phyloP scores from a whole-genome alignment of 2,329 filamentous ascomycete species.

The Botrytis aclada region DNA sequence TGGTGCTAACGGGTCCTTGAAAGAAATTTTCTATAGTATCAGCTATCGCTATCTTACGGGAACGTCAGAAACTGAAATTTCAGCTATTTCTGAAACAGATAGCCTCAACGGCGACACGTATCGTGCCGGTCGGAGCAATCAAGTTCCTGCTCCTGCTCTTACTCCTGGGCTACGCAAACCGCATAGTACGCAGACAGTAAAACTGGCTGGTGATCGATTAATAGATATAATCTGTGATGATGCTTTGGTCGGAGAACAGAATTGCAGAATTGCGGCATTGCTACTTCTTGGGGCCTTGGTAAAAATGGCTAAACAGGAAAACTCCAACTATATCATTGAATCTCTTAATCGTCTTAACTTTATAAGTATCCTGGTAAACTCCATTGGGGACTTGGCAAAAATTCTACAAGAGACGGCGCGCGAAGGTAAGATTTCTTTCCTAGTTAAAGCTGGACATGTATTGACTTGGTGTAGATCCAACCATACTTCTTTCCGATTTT shows the following conservation, averaged over 20 bases:
- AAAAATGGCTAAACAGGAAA: slow-evolving; percentile 67
- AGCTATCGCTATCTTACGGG: slow-evolving; percentile 81
- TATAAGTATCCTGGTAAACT: slow-evolving; percentile 84
- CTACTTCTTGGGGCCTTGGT: slow-evolving; percentile 79
- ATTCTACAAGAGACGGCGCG: slow-evolving; percentile 63
- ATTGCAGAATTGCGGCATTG: slow-evolving; percentile 80
- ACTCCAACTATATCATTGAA: slow-evolving; percentile 73
- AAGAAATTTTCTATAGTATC: slow-evolving; percentile 87
- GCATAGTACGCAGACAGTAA: slow-evolving; percentile 66
- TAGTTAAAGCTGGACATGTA: slow-evolving; percentile 1
- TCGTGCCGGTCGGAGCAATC: background rate
- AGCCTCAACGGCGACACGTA: background rate
- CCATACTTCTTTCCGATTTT: slow-evolving; percentile 44
- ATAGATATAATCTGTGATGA: slow-evolving; percentile 90
- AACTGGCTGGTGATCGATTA: slow-evolving; percentile 75
- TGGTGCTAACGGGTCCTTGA: slow-evolving; percentile 65
- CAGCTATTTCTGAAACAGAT: slow-evolving; percentile 37
- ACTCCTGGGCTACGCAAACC: slow-evolving; percentile 46
- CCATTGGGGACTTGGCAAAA: slow-evolving; percentile 70
- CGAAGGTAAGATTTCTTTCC: slow-evolving; percentile 47
- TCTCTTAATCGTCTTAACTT: slow-evolving; percentile 84
- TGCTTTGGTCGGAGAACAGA: slow-evolving; percentile 77
- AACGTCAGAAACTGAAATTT: slow-evolving; percentile 52
- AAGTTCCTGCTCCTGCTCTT: background rate
- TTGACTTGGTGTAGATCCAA: slow-evolving; percentile 37